These are phyloP conservation scores for Uronychia setigera DNA, from an alignment of 73 alveolate species.

Conservation along the genomic window DNA sequence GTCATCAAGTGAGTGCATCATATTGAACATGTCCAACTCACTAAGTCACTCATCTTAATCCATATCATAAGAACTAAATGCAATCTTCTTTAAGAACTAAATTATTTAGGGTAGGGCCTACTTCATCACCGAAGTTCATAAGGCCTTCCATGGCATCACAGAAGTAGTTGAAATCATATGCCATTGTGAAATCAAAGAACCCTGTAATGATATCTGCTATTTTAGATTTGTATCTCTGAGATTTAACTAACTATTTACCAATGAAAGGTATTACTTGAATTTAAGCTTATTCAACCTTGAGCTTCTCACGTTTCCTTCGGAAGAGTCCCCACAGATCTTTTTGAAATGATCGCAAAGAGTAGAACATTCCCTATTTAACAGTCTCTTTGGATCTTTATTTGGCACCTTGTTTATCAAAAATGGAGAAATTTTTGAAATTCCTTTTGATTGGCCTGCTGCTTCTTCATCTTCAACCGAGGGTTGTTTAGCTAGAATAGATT, in stretches of 20 bases:
- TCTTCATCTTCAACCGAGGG: no score
- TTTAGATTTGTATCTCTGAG: not conserved
- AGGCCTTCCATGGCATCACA: not conserved
- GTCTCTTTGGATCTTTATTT: not conserved
- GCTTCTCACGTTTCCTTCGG: not conserved
- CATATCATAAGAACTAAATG: not conserved
- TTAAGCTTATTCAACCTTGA: not conserved
- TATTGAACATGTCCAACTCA: not conserved
- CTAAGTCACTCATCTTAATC: not conserved
- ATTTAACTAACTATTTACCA: not conserved
- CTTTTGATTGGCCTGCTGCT: not conserved
- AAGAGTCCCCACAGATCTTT: not conserved
- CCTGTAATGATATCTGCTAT: not conserved
- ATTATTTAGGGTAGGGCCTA: no score
- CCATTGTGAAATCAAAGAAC: not conserved
- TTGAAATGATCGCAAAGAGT: not conserved
- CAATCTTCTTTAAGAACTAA: not conserved
- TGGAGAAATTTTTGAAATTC: not conserved
- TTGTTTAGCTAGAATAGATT: no score
- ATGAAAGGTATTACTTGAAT: not conserved
- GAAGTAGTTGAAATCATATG: not conserved
- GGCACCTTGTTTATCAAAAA: not conserved
- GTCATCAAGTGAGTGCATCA: not conserved
- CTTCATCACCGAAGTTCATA: not conserved
- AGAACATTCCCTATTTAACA: not conserved